These are phyloP conservation scores for Fonsecaea pugnacius DNA, from an alignment of 2,329 filamentous ascomycete genomes.

Conservation along the genomic window DNA sequence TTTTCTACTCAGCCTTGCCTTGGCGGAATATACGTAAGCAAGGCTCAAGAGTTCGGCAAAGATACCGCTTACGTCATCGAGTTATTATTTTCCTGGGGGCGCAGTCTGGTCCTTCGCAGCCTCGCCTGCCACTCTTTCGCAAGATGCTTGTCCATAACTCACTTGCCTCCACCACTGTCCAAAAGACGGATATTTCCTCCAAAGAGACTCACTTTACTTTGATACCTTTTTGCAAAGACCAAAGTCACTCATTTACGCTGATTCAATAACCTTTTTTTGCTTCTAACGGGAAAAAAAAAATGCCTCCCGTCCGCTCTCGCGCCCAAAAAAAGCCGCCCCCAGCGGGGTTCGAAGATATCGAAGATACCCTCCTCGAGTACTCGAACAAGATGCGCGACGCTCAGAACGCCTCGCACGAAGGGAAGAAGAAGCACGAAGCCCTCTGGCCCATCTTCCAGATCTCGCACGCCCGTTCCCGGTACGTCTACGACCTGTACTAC, in stretches of 20 bases:
- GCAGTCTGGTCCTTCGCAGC: slow-evolving; percentile 8
- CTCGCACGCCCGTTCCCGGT: slow-evolving; percentile 76
- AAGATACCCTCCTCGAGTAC: slow-evolving; percentile 70
- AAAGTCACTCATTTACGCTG: not conserved
- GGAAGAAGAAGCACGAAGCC: slow-evolving; percentile 86
- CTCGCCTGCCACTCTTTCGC: slow-evolving; percentile 10
- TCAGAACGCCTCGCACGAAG: slow-evolving; percentile 78
- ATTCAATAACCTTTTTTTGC: not conserved
- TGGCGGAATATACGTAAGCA: not conserved
- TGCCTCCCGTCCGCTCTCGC: slow-evolving; percentile 64
- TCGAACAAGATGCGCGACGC: slow-evolving; percentile 75
- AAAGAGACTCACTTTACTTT: not conserved
- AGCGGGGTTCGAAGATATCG: slow-evolving; percentile 69
- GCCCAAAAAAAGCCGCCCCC: slow-evolving; percentile 67
- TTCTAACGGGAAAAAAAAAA: slow-evolving; percentile 38
- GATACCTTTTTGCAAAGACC: not conserved
- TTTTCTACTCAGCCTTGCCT: not conserved
- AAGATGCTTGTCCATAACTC: not conserved
- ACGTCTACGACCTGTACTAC: slow-evolving; percentile 98
- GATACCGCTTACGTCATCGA: slow-evolving; percentile 6
- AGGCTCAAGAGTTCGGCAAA: slow-evolving; percentile 15
- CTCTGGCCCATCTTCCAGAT: slow-evolving; percentile 99
- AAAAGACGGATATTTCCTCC: not conserved
- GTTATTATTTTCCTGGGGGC: not conserved
- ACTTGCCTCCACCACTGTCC: not conserved